Conservation (phyloP, 2,329 filamentous ascomycete species). For the Thelonectria discophora region DNA sequence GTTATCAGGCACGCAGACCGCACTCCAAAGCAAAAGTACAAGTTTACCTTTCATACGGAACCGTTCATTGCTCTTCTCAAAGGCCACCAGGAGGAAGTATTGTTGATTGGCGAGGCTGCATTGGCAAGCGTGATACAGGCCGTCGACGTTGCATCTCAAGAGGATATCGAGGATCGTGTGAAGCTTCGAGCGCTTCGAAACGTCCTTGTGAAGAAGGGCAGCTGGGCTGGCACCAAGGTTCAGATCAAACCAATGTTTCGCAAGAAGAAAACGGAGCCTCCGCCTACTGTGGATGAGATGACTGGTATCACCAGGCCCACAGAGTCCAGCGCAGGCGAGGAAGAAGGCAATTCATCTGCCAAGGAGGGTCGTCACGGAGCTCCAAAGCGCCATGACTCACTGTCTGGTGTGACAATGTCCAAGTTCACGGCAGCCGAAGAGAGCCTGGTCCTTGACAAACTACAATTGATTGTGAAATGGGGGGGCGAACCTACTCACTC, state of each 20-base stretch:
- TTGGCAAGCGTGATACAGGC: slow-evolving; percentile 89
- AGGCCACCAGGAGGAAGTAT: slow-evolving; percentile 94
- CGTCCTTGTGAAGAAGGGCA: slow-evolving; percentile 89
- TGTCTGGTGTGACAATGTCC: slow-evolving; percentile 90
- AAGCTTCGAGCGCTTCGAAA: slow-evolving; percentile 90
- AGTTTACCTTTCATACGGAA: slow-evolving; percentile 97
- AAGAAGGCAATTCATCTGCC: slow-evolving; percentile 35
- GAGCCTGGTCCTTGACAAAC: slow-evolving; percentile 90
- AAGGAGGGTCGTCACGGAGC: slow-evolving; percentile 41
- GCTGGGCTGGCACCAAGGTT: slow-evolving; percentile 95
- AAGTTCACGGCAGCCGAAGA: slow-evolving; percentile 94
- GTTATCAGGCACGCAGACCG: slow-evolving; percentile 96
- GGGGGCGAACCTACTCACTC: slow-evolving; percentile 98
- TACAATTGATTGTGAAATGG: slow-evolving; percentile 99
- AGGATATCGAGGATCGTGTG: slow-evolving; percentile 82
- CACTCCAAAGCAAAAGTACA: slow-evolving; percentile 99
- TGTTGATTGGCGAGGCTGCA: slow-evolving; percentile 91
- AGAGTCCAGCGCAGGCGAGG: slow-evolving; percentile 36
- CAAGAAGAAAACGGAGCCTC: slow-evolving; percentile 77
- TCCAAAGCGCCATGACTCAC: slow-evolving; percentile 79
- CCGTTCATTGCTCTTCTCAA: slow-evolving; percentile 95
- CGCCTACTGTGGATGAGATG: slow-evolving; percentile 49
- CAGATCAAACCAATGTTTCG: slow-evolving; percentile 99
- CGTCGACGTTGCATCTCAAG: slow-evolving; percentile 79
- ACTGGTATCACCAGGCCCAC: slow-evolving; percentile 43